Conservation (phyloP, 2,329 filamentous ascomycete species). For the Ustilaginoidea virens region DNA sequence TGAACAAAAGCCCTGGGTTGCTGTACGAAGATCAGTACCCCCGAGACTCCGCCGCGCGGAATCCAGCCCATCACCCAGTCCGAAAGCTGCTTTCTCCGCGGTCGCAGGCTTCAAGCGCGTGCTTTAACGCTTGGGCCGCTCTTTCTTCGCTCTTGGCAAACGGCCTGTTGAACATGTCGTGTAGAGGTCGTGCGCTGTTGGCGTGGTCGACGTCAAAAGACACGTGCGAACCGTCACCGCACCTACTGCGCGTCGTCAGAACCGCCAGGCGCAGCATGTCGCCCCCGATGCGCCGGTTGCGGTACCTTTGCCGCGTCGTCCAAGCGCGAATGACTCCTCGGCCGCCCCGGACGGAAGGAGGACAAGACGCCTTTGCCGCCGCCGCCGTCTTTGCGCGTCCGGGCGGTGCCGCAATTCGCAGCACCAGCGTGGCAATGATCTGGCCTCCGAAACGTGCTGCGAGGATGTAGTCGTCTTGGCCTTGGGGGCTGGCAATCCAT, state of each 20-base stretch:
- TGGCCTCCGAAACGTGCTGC: slow-evolving; percentile 50
- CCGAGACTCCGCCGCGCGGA: too few relatives aligned
- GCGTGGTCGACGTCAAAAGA: slow-evolving; percentile 65
- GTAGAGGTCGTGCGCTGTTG: slow-evolving; percentile 46
- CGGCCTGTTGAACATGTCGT: slow-evolving; percentile 39
- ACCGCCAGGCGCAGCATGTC: slow-evolving; percentile 61
- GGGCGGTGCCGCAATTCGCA: slow-evolving; percentile 35
- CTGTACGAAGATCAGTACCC: too few relatives aligned
- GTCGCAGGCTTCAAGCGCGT: slow-evolving; percentile 10
- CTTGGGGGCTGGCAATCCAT: slow-evolving; percentile 24
- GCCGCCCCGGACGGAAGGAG: slow-evolving; percentile 25
- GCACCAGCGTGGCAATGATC: slow-evolving; percentile 54
- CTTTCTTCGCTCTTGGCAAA: slow-evolving; percentile 40
- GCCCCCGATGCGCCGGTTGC: slow-evolving; percentile 53
- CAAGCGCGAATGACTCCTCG: slow-evolving; percentile 60
- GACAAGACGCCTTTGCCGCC: too few relatives aligned
- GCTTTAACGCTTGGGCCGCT: slow-evolving; percentile 30
- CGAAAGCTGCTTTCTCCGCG: slow-evolving; percentile 5
- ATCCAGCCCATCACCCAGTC: background rate
- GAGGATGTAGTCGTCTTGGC: slow-evolving; percentile 38
- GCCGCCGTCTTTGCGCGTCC: too few relatives aligned
- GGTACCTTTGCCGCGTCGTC: slow-evolving; percentile 59
- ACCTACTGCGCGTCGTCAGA: slow-evolving; percentile 43
- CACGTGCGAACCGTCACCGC: slow-evolving; percentile 44
- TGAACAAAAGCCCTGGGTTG: too few relatives aligned